Conservation (phyloP, 2,329 filamentous ascomycete species). For the Cordyceps pruinosa region DNA sequence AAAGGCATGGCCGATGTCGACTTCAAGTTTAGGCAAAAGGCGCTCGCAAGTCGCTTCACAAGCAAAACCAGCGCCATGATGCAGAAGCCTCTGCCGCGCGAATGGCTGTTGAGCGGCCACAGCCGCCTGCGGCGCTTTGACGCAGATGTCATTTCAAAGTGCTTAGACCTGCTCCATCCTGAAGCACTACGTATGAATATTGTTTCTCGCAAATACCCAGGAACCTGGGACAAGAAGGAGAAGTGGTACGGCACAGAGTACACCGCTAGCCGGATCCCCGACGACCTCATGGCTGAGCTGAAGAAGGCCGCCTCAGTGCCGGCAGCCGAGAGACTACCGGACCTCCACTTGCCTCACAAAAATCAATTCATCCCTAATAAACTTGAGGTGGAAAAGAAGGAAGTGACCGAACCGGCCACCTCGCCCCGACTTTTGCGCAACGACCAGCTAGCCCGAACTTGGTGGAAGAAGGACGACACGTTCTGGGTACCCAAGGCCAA, state of each 20-base stretch:
- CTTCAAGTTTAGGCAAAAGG: slow-evolving; percentile 93
- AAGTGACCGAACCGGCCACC: slow-evolving; percentile 66
- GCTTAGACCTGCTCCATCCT: slow-evolving; percentile 66
- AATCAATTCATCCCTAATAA: slow-evolving; percentile 95
- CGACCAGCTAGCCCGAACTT: slow-evolving; percentile 71
- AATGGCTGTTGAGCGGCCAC: slow-evolving; percentile 79
- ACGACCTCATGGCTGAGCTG: slow-evolving; percentile 67
- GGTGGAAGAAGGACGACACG: slow-evolving; percentile 98
- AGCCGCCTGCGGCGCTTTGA: slow-evolving; percentile 75
- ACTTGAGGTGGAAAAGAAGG: slow-evolving; percentile 90
- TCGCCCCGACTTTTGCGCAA: slow-evolving; percentile 79
- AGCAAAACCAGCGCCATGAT: slow-evolving; percentile 79
- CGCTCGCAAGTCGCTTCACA: slow-evolving; percentile 79
- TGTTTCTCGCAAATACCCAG: slow-evolving; percentile 76
- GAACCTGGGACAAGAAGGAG: slow-evolving; percentile 79
- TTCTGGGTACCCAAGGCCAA: slow-evolving; percentile 98
- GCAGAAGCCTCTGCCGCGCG: slow-evolving; percentile 82
- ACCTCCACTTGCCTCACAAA: slow-evolving; percentile 79
- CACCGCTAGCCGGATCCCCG: slow-evolving; percentile 70
- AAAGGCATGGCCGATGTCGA: slow-evolving; percentile 86
- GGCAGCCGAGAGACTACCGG: slow-evolving; percentile 52
- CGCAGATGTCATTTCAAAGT: slow-evolving; percentile 64
- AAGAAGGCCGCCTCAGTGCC: slow-evolving; percentile 54
- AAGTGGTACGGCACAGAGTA: slow-evolving; percentile 99
- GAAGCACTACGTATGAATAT: slow-evolving; percentile 87